Evolutionary conservation across 768 basidiomycete species (phyloP), one percentile per base, ranked within the genome.

Genomic region (Russula vinacea): DNA sequence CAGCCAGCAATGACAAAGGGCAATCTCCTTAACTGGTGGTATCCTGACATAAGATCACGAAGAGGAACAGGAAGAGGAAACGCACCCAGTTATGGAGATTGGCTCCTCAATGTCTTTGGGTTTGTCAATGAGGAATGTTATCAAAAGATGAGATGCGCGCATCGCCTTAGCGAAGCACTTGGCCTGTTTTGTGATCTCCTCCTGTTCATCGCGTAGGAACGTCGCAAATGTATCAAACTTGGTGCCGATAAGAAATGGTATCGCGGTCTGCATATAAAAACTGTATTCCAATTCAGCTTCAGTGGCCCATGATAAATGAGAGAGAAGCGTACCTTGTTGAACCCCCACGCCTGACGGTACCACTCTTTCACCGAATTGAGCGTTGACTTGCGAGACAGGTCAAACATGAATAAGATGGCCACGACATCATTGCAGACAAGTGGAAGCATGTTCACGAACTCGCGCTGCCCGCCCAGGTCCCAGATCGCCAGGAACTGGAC

Each of bases 341-440:
- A 99, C 24, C 97, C 97, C 71, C 97, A 83, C 58, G 95, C 94
- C 78, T 99, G 97, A 71, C 97, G 84, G 81, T 98, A 99, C 97
- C 97, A 99, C 77, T 99, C 97, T 78, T 98, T 98, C 71, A 99
- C 94, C 62, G 93, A 96, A 77, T 98, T 98, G 67, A 99, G 77
- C 49, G 97, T 99, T 64, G 92, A 92, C 77, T 98, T 98, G 70
- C 97, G 87, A 64, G 93, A 94, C 52, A 99, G 83, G 79, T 99
- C 97, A 74, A 99, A 99, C 97, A 98, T 98, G 86, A 98, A 99
- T 53, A 99, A 81, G 72, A 99, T 96, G 45, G 97, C 97, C 62
- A 98, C 95, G n/a, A 96, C 96, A 71, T 98, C 96, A 73, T 98
- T 98, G 78, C 94, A 98, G 68, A 98, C 96, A 50, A 98, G 84